Base-by-base conservation (phyloP, 352 stramenopile genomes). In the Plasmopara halstedii region DNA sequence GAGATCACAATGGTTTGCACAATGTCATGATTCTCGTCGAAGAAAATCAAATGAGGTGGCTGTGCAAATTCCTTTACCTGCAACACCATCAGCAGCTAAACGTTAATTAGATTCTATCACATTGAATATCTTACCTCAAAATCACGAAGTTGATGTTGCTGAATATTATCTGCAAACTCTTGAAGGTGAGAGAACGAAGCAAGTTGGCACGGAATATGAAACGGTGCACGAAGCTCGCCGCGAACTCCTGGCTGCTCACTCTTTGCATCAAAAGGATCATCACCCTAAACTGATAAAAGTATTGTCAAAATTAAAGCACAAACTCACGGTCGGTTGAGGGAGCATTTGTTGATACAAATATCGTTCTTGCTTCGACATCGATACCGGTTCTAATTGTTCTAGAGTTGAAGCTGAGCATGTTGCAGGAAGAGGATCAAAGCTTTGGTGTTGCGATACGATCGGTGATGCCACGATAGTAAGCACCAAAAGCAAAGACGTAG, bases 141-240 rank as follows among this genome's bases (percentile, higher is more conserved):
- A 23, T 35, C 39, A 4, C 25, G 21, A 14, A 62, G 7, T 34
- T 48, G 17, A 14, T 44, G 22, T n/a, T 42, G 27, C 20, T 52
- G 18, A 5, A 49, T 46, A 29, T 64, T 47, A 4, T 57, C 47
- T 17, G 51, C 38, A 23, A 77, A 77, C 19, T 34, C 31, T 13
- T 56, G 34, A 17, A 77, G 19, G 23, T 71, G 54, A 4, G 59
- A 53, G 19, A 73, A 77, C 11, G 22, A 35, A 17, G 56, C 49
- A 22, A 77, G 42, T 10, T 73, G 67, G 42, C 64, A 74, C 18
- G 64, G 46, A 46, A 70, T 73, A 33, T 73, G 64, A 7, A 74
- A 26, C 11, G 67, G 61, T 20, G 57, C 67, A 3, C 67, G 67
- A 37, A 78, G 37, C 37, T 73, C 67, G 0, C 46, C 61, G 18